Percentiles rank a stretch among this genome's conserved stretches.
Conservation (phyloP, 108 stramenopile genomes). For the Cyclotella distinguenda region DNA sequence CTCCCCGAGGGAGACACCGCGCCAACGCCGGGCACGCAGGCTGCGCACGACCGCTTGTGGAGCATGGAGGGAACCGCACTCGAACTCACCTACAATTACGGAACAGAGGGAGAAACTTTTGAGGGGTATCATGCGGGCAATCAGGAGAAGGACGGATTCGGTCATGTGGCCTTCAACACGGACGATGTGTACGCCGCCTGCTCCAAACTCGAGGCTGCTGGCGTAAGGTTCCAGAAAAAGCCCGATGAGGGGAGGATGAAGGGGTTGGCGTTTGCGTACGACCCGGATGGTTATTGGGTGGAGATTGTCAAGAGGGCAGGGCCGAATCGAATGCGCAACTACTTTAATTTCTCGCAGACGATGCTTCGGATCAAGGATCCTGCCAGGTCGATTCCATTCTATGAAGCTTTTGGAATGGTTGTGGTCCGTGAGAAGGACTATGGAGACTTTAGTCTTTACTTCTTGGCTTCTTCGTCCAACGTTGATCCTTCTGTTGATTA, state of each 20-base stretch:
- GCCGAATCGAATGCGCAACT: constrained; percentile 45
- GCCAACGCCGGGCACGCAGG: constrained; percentile 71
- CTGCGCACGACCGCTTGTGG: constrained; percentile 88
- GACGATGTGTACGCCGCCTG: constrained; percentile 88
- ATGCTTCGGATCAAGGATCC: constrained; percentile 98
- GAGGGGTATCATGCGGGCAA: constrained; percentile 85
- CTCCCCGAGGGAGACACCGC: constrained; percentile 54
- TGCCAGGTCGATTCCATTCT: constrained; percentile 82
- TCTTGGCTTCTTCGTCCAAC: constrained; percentile 76
- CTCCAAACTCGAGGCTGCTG: constrained; percentile 73
- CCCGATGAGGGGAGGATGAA: constrained; percentile 92
- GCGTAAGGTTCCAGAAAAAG: constrained; percentile 92
- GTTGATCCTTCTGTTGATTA: constrained; percentile 44
- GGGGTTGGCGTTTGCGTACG: constrained; percentile 91
- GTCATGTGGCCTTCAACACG: constrained; percentile 72
- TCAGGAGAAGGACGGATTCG: constrained; percentile 86
- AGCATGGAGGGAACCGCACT: constrained; percentile 76
- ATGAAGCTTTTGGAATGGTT: constrained; percentile 84
- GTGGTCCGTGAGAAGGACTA: constrained; percentile 80
- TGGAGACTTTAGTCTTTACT: constrained; percentile 91
- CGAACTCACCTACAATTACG: constrained; percentile 93
- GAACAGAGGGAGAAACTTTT: constrained; percentile 65
- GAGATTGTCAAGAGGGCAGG: constrained; percentile 72
- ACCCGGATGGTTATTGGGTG: constrained; percentile 88
- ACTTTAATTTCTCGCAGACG: constrained; percentile 90